Evolutionary conservation across 495 filamentous ascomycete genomes (phyloP).

Genomic region (Xylaria palmicola): DNA sequence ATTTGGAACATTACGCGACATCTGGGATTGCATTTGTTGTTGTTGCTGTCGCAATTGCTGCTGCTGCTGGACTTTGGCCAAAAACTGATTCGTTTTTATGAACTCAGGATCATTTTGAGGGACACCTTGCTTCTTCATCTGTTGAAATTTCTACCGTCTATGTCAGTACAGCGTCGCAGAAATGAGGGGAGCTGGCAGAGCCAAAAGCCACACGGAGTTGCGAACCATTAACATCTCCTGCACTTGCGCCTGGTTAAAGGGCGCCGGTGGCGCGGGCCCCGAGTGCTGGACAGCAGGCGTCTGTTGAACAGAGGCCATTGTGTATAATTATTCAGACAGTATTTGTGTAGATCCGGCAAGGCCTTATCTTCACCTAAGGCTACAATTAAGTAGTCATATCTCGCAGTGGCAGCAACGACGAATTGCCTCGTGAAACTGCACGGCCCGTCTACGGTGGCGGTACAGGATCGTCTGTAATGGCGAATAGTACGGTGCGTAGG

Average conservation of each 20-base stretch:
- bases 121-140: constrained; percentile 76
- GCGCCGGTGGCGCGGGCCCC: constrained; percentile 53
- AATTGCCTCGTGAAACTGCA: constrained; percentile 18
- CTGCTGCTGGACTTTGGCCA: constrained; percentile 65
- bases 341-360: constrained; percentile 16
- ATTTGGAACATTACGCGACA: constrained; percentile 40
- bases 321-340: constrained; percentile 30
- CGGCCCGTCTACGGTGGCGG: constrained; percentile 25
- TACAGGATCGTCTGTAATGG: neutral
- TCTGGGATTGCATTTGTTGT: constrained; percentile 39
- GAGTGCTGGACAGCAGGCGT: constrained; percentile 61
- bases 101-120: constrained; percentile 76
- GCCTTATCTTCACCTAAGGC: constrained; percentile 17
- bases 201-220: constrained; percentile 13
- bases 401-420: constrained; percentile 20
- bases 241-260: constrained; percentile 59
- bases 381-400: constrained; percentile 41
- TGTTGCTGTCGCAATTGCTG: constrained; percentile 50
- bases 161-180: constrained; percentile 27
- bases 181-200: neutral
- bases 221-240: constrained; percentile 61
- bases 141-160: constrained; percentile 66
- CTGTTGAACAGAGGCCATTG: constrained; percentile 78
- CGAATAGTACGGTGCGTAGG: neutral
- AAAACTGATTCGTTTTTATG: constrained; percentile 66